Base-by-base conservation (phyloP, 163 green algal species). In the Smithsoniella earleae region DNA sequence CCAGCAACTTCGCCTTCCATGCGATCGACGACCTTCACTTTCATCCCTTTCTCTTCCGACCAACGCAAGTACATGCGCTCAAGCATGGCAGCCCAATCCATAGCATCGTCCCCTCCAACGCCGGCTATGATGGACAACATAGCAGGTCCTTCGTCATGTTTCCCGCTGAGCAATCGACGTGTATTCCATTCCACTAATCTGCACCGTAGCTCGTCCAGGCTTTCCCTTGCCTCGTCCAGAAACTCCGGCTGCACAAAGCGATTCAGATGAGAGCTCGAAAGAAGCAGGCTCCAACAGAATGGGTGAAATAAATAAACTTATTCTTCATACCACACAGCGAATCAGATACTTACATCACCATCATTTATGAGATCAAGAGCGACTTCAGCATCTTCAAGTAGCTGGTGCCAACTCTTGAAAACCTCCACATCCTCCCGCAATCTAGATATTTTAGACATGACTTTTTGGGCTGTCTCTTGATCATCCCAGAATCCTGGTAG, bases 1-100 rank as follows among this genome's bases (percentile, higher is more conserved):
- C 94, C 94, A 3, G 90, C 94, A 81, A 92, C 87, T 45, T 97
- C 94, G 1, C 89, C 93, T 36, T 77, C 44, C 1, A 74, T 62
- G 33, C 85, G 75, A 33, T 90, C 85, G 62, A 80, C n/a, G 62
- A 90, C 37, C 34, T 58, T 72, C 1, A 78, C 62, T 0, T 2
- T 4, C 46, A 79, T 82, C 62, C 83, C 85, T 2, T 22, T 22
- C 18, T 36, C 27, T 52, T 82, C 75, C 1, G 74, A 66, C 75
- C 80, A 92, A 37, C 86, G 81, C 2, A 82, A 30, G 80, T 95
- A 96, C 91, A 98, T 97, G 52, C 94, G 86, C 75, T 96, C 86
- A 62, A 98, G 79, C 90, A 97, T 95, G 63, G 86, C 83, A 2
- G 90, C 85, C 89, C 91, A 97, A 80, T 97, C 91, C 83, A 90